Evolutionary conservation across 2,329 filamentous ascomycete species (phyloP).

Genomic region (Botrytis elliptica): DNA sequence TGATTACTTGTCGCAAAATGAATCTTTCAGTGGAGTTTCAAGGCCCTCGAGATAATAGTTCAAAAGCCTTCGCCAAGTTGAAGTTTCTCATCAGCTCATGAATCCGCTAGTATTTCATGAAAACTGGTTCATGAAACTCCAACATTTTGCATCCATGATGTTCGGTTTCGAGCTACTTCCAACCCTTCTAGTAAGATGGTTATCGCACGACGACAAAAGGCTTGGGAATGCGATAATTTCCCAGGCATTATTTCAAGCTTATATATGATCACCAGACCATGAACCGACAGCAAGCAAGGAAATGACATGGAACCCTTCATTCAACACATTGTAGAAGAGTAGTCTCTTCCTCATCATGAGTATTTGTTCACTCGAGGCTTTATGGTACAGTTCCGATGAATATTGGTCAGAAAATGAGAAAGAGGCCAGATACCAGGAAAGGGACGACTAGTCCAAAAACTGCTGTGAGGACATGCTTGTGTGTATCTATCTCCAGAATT

Average conservation of each 20-base stretch:
- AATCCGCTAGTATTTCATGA: too few species aligned
- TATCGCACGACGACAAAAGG: neutral
- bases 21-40: too few species aligned
- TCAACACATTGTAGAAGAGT: neutral
- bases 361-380: neutral
- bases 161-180: neutral
- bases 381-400: fast-evolving
- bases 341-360: neutral
- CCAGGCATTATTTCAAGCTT: neutral
- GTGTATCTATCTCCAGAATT: too few species aligned
- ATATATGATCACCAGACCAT: neutral
- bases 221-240: neutral
- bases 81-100: neutral
- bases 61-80: neutral
- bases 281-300: neutral
- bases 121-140: neutral
- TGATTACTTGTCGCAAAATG: fast-evolving
- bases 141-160: neutral
- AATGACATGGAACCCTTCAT: neutral
- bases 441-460: neutral
- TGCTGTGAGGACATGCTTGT: too few species aligned
- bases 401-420: neutral
- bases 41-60: too few species aligned
- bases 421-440: neutral
- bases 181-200: neutral